These are phyloP conservation scores for Blastomyces parvus DNA, from an alignment of 2,329 filamentous ascomycete genomes.

Conservation along the genomic window DNA sequence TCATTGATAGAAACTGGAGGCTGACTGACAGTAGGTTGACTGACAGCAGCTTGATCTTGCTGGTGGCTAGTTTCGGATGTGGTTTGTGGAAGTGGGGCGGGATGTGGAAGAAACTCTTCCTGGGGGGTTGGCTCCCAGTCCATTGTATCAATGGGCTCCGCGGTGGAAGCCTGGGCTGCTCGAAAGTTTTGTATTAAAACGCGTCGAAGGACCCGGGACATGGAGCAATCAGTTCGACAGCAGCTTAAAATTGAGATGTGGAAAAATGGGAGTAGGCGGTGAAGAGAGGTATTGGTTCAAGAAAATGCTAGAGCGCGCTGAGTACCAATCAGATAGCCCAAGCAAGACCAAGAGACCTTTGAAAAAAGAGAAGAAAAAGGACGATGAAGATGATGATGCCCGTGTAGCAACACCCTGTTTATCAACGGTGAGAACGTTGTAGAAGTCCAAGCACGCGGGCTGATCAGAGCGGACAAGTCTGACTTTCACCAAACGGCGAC, in stretches of 20 bases:
- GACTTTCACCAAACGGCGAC: background rate
- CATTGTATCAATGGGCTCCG: background rate
- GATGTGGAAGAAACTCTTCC: background rate
- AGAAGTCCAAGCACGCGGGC: too few species aligned
- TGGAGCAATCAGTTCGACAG: background rate
- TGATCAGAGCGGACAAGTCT: background rate
- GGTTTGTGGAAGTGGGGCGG: background rate
- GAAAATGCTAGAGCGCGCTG: background rate
- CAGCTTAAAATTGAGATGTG: background rate
- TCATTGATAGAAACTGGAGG: background rate
- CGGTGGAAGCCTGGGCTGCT: background rate
- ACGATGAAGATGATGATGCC: background rate
- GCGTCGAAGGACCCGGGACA: background rate
- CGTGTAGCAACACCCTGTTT: background rate
- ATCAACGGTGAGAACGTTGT: background rate
- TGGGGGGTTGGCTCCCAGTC: slow-evolving; percentile 10
- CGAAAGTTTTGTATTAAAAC: background rate
- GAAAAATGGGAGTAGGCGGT: background rate
- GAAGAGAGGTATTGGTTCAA: background rate
- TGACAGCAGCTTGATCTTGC: background rate
- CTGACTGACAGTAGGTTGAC: background rate
- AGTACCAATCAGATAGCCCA: slow-evolving; percentile 1
- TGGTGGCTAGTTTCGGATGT: background rate
- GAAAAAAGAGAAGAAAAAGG: background rate
- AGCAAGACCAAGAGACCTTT: background rate